Evolutionary conservation across 495 filamentous ascomycete species (phyloP), one percentile per base, ranked within the genome.

Genomic region (Neurospora sp.): DNA sequence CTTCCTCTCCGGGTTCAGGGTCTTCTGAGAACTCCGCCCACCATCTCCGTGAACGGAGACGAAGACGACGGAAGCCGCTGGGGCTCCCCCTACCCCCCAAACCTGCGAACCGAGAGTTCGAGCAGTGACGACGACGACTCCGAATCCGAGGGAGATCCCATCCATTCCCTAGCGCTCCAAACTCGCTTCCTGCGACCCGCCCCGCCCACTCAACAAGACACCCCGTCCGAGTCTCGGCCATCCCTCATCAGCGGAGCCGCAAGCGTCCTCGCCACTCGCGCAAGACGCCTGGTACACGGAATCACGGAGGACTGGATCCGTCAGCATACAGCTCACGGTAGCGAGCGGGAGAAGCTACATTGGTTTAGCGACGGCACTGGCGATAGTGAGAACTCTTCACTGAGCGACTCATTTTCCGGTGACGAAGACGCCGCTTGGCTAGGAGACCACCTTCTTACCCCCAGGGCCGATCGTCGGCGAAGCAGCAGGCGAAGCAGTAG

Each of bases 241-340:
- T 81, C 85, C 20, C 78, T 79, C 22, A 80, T 87, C 41, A 86
- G 85, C 70, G 85, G 82, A 3, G 85, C 81, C 17, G 86, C 86
- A 27, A 82, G 84, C 22, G 86, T 87, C 2, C 84, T 89, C 72
- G 86, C 84, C 40, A 87, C 87, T 74, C 84, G 86, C 53, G 87
- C 85, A 40, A 78, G 86, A 75, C 83, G 85, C 40, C 77, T 86
- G 74, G 80, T 87, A 44, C 81, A 87, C 77, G 90, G 91, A 59
- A 89, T 92, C 70, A 93, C 90, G 1, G 88, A 92, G 76, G 90
- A 91, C 83, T 93, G 91, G 91, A 91, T 93, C 73, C 89, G 91
- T 45, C 89, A 91, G 74, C 91, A 92, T 74, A 89, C 91, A 8
- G 86, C 88, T 10, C 85, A 87, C 74, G 88, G 89, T 74, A 83